Conservation (phyloP, 2,329 filamentous ascomycete genomes). For the Lanzia echinophila region DNA sequence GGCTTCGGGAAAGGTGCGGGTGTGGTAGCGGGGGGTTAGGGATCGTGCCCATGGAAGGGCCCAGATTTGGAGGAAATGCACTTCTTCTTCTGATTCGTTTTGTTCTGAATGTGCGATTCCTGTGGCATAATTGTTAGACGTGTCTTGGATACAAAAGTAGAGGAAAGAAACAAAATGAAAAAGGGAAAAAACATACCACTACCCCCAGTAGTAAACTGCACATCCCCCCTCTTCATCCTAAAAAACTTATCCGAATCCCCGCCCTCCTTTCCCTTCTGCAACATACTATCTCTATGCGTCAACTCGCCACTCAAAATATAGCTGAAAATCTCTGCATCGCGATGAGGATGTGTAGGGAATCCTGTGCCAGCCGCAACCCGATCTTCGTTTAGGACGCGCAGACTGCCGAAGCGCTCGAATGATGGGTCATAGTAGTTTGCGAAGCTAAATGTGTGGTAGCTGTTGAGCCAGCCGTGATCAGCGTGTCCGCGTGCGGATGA, state of each 20-base stretch:
- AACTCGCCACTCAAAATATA: slow-evolving; percentile 82
- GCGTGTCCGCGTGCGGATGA: slow-evolving; percentile 67
- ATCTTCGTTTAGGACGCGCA: slow-evolving; percentile 86
- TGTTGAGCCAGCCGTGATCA: slow-evolving; percentile 82
- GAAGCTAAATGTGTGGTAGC: slow-evolving; percentile 40
- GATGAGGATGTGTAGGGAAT: slow-evolving; percentile 79
- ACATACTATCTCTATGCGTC: slow-evolving; percentile 82
- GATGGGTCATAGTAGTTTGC: slow-evolving; percentile 36
- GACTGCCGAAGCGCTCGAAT: slow-evolving; percentile 54
- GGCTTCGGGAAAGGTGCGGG: slow-evolving; percentile 63
- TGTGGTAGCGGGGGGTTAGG: slow-evolving; percentile 70
- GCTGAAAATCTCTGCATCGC: slow-evolving; percentile 84
- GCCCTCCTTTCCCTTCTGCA: slow-evolving; percentile 59
- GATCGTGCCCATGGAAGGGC: slow-evolving; percentile 69
- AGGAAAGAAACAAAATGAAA: not conserved
- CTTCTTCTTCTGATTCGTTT: slow-evolving; percentile 65
- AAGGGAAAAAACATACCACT: slow-evolving; percentile 44
- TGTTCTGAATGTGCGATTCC: slow-evolving; percentile 75
- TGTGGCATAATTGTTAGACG: slow-evolving; percentile 17
- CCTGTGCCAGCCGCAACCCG: slow-evolving; percentile 67
- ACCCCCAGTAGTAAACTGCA: slow-evolving; percentile 87
- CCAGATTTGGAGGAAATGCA: slow-evolving; percentile 89
- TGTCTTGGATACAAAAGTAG: not conserved
- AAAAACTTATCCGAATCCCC: slow-evolving; percentile 53
- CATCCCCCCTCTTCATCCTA: slow-evolving; percentile 69